Percentiles rank a stretch among this genome's conserved stretches.
Evolutionary conservation across 352 stramenopile species (phyloP).

Genomic region (Plasmopara muralis): DNA sequence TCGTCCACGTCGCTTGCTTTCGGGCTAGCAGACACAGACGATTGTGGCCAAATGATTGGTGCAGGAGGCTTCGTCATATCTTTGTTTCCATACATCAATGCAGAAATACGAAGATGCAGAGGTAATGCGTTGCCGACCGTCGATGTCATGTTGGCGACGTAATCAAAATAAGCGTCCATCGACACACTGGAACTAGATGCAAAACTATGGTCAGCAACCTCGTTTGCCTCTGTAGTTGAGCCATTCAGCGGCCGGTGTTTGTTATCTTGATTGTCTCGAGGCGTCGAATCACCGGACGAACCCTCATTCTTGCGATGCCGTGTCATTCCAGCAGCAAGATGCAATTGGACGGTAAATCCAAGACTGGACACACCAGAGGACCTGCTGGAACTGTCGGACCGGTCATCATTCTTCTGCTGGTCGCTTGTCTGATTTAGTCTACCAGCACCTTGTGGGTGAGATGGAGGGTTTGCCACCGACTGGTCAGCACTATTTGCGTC

Average conservation of each 20-base stretch:
- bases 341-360: constrained; percentile 39
- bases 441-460: neutral
- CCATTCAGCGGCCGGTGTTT: neutral
- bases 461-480: constrained; percentile 1
- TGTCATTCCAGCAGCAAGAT: constrained; percentile 28
- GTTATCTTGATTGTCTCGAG: neutral
- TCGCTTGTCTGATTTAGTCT: constrained; percentile 1
- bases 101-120: constrained; percentile 36
- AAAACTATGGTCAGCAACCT: constrained; percentile 20
- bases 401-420: constrained; percentile 1
- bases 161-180: constrained; percentile 37
- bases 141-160: constrained; percentile 44
- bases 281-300: neutral
- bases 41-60: constrained; percentile 27
- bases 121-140: constrained; percentile 34
- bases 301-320: constrained; percentile 12
- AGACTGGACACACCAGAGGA: constrained; percentile 39
- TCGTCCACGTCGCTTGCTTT: constrained; percentile 7
- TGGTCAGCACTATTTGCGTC: constrained; percentile 7
- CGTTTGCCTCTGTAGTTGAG: constrained; percentile 11
- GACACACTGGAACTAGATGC: constrained; percentile 44
- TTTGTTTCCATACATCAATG: constrained; percentile 22
- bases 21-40: constrained; percentile 20
- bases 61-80: constrained; percentile 38
- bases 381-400: constrained; percentile 23